phyloP scores from a whole-genome alignment of 73 alveolate genomes.

The Diophrys appendiculata region DNA sequence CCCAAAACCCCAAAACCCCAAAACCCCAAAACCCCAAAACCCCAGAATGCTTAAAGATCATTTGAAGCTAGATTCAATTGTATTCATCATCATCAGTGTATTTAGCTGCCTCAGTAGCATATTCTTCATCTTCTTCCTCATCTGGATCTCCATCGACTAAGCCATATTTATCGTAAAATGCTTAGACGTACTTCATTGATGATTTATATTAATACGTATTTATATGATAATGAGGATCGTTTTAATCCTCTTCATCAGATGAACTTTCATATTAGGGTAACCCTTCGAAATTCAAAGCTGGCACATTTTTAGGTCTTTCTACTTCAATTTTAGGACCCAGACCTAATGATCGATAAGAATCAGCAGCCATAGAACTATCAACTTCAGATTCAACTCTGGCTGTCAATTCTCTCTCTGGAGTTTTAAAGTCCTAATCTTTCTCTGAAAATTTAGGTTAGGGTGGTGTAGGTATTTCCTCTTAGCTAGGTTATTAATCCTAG shows the following conservation, averaged over 20 bases:
- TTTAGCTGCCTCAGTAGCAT: too few species aligned
- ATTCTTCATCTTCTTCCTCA: background rate
- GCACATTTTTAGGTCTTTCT: background rate
- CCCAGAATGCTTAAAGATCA: too few species aligned
- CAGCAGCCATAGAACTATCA: background rate
- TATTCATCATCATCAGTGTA: too few species aligned
- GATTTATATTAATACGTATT: background rate
- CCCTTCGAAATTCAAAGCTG: background rate
- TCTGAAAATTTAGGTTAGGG: too few species aligned
- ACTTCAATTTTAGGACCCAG: background rate
- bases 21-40: too few species aligned
- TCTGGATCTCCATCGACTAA: background rate
- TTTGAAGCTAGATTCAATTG: too few species aligned
- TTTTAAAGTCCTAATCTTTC: too few species aligned
- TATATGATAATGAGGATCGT: background rate
- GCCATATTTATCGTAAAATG: background rate
- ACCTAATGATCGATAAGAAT: background rate
- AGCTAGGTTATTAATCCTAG: too few species aligned
- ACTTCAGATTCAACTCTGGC: too few species aligned
- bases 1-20: too few species aligned
- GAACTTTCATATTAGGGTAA: background rate
- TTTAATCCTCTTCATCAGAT: background rate
- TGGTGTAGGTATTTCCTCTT: too few species aligned
- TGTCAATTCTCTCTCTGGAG: too few species aligned
- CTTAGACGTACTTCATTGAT: background rate